These are phyloP conservation scores for Cynara cardunculus DNA, from an alignment of 129 eudicot species.

Conservation along the genomic window DNA sequence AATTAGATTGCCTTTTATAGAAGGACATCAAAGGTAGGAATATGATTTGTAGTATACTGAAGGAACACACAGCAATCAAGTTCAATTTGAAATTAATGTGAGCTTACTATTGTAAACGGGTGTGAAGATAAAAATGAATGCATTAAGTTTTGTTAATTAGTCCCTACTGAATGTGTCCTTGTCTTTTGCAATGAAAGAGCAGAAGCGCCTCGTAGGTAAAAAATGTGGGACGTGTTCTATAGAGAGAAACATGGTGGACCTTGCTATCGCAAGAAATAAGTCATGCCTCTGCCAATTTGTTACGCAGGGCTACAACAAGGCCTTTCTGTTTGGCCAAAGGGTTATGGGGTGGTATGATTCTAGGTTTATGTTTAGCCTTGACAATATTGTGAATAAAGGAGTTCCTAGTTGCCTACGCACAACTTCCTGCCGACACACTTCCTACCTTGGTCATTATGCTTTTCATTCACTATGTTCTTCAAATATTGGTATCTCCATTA, in stretches of 20 bases:
- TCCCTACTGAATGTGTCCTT: background rate
- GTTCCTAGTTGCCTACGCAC: background rate
- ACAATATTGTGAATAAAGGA: background rate
- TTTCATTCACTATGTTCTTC: slow-evolving; percentile 2
- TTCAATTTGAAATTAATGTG: background rate
- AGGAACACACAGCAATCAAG: background rate
- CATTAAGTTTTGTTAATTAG: background rate
- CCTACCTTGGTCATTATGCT: background rate
- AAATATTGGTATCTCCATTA: background rate
- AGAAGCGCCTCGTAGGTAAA: too few species aligned
- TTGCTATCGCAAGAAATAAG: background rate
- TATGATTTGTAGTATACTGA: background rate
- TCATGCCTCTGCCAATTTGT: background rate
- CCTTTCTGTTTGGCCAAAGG: background rate
- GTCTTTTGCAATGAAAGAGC: background rate
- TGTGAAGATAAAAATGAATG: background rate
- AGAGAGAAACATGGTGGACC: background rate
- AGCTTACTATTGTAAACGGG: background rate
- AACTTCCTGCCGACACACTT: slow-evolving; percentile 9
- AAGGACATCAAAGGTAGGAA: background rate
- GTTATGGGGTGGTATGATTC: background rate
- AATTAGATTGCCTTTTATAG: background rate
- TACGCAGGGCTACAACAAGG: background rate
- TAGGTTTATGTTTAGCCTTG: background rate
- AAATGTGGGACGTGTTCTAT: background rate